Evolutionary conservation across 371 early-diverging fungal genomes (phyloP).

Genomic region (Basidiobolus meristosporus): DNA sequence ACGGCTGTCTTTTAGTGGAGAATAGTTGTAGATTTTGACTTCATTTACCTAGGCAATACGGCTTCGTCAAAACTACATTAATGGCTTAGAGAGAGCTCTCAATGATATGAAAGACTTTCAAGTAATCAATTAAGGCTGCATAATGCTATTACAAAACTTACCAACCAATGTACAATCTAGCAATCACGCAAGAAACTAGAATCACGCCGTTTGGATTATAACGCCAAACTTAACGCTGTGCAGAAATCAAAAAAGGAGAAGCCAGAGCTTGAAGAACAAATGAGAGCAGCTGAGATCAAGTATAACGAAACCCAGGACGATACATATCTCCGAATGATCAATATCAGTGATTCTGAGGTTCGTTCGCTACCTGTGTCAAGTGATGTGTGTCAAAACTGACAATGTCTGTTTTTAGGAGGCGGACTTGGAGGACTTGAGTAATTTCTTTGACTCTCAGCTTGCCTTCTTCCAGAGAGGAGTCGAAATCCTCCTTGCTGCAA

Average conservation of each 20-base stretch:
- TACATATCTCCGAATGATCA: constrained; percentile 35
- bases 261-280: constrained; percentile 75
- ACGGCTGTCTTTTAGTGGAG: constrained; percentile 8
- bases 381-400: too few species aligned
- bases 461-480: too few species aligned
- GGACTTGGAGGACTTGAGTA: constrained; percentile 1
- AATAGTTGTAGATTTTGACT: too few species aligned
- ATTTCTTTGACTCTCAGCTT: too few species aligned
- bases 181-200: constrained; percentile 57
- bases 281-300: constrained; percentile 68
- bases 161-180: too few species aligned
- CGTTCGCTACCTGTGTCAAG: too few species aligned
- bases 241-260: constrained; percentile 80
- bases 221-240: constrained; percentile 68
- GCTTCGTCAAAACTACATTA: constrained; percentile 2
- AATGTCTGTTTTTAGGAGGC: constrained; percentile 9
- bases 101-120: constrained; percentile 11
- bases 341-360: constrained; percentile 46
- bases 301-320: constrained; percentile 76
- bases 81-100: constrained; percentile 5
- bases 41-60: constrained; percentile 11
- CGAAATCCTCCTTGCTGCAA: too few species aligned
- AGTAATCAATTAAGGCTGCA: constrained; percentile 1
- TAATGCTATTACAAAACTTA: neutral
- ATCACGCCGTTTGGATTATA: constrained; percentile 76